phyloP scores from a whole-genome alignment of 805 yeast genomes.

The Saccharomycopsis fibuligera region DNA sequence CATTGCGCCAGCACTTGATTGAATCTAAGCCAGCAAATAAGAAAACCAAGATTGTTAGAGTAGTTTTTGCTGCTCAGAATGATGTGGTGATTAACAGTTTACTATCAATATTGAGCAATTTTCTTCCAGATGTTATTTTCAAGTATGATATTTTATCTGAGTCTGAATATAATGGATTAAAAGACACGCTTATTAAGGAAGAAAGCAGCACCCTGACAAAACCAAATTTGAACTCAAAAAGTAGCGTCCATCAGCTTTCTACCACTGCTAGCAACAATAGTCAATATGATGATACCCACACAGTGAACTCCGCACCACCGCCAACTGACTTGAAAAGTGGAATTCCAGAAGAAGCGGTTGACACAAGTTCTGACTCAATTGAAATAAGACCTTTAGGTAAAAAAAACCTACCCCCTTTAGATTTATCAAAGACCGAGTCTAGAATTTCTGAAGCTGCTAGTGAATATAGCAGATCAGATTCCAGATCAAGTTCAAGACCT shows the following conservation, averaged over 20 bases:
- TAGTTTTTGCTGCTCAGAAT: conserved; percentile 14
- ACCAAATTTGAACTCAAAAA: not conserved
- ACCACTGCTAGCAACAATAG: too few relatives aligned
- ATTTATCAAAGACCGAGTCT: not conserved
- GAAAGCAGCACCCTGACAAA: not conserved
- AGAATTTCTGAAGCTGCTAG: not conserved
- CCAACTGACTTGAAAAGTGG: not conserved
- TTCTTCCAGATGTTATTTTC: conserved; percentile 19
- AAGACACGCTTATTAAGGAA: not conserved
- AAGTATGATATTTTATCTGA: conserved; percentile 12
- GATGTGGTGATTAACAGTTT: conserved; percentile 14
- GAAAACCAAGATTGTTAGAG: conserved; percentile 10
- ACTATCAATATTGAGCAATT: conserved; percentile 14
- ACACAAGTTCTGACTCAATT: conserved; percentile 2
- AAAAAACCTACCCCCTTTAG: not conserved
- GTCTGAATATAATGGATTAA: not conserved
- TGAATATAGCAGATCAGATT: too few relatives aligned
- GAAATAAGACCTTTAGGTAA: not conserved
- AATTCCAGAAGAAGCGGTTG: conserved; percentile 2
- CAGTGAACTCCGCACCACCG: not conserved
- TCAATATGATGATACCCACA: not conserved
- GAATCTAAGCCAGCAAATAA: conserved; percentile 14
- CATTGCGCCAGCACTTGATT: conserved; percentile 11
- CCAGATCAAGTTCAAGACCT: conserved; percentile 4
- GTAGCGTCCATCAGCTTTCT: not conserved